Base-by-base conservation (phyloP, 2,329 filamentous ascomycete species). In the Pseudogymnoascus sp. region DNA sequence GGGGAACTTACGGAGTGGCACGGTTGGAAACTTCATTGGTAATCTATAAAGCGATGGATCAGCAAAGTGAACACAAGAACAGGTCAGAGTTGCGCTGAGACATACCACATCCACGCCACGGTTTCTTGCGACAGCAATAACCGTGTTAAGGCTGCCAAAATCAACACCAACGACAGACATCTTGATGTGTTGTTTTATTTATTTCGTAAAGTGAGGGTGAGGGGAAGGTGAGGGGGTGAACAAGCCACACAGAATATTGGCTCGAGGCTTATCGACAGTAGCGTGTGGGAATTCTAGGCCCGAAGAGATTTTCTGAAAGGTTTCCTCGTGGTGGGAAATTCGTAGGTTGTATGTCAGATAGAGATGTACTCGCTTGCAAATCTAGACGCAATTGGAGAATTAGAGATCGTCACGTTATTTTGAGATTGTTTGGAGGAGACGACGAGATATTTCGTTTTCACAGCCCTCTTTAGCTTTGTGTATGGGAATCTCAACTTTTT, bases 1-100 rank as follows among this genome's bases (percentile, higher is more conserved):
- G 38, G 61, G 59, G 35, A 62, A 88, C 92, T 83, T 90, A 97
- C 91, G 94, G 94, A 71, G 94, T 99, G 66, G 91, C 87, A 78
- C 94, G 89, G 84, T 99, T 97, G 69, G 94, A 99, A 72, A 97
- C 94, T 80, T 99, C 94, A 83, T 99, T 99, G 81, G 91, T 89
- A 76, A 99, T 96, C 92, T 96, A 73, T 63, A 71, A 61, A 61
- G 63, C 45, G 43, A 70, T 78, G 69, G 43, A 70, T 78, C 69
- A 77, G 74, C 65, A 69, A 67, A 60, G 63, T 62, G 63, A 62
- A 68, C 67, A 52, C 64, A 41, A 12, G 23, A 45, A 38, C 19
- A 33, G 43, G 62, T 21, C 21, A 45, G 39, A 29, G 39, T 61
- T 55, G 49, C n/a, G 19, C 39, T 21, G 61, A 65, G 37, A 94